These are phyloP conservation scores for Pharnaceum exiguum DNA, from an alignment of 148 eudicot species.

Conservation along the genomic window DNA sequence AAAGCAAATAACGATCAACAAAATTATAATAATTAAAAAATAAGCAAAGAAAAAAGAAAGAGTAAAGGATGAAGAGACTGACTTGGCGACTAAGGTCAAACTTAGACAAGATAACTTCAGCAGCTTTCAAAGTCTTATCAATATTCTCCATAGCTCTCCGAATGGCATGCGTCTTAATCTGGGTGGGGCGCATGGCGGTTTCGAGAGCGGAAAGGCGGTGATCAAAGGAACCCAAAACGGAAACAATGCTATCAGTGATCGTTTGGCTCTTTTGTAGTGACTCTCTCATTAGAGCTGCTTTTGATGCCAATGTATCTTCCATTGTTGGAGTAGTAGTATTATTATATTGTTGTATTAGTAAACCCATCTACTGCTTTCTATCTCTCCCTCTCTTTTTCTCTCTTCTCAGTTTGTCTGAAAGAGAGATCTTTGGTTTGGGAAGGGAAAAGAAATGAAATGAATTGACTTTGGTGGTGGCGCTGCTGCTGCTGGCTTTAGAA, in stretches of 20 bases:
- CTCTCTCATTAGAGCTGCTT: conserved; percentile 77
- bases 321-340: conserved; percentile 13
- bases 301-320: conserved; percentile 48
- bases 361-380: conserved; percentile 26
- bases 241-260: conserved; percentile 73
- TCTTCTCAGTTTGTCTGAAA: background rate
- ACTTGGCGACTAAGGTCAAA: conserved; percentile 90
- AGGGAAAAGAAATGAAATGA: too few relatives aligned
- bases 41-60: background rate
- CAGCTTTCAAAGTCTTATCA: conserved; percentile 81
- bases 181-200: conserved; percentile 99
- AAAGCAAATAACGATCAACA: background rate
- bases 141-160: conserved; percentile 86
- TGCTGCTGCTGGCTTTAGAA: background rate
- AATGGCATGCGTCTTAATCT: conserved; percentile 82
- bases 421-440: background rate
- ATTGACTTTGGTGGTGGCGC: too few relatives aligned
- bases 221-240: conserved; percentile 85
- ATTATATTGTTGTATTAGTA: conserved; percentile 19
- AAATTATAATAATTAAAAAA: background rate
- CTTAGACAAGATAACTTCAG: conserved; percentile 70
- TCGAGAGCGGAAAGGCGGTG: conserved; percentile 93
- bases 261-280: conserved; percentile 74
- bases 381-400: background rate
- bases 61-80: conserved; percentile 1